Conservation (phyloP, 306 rosid genomes). For the Acacia melanoxylon region DNA sequence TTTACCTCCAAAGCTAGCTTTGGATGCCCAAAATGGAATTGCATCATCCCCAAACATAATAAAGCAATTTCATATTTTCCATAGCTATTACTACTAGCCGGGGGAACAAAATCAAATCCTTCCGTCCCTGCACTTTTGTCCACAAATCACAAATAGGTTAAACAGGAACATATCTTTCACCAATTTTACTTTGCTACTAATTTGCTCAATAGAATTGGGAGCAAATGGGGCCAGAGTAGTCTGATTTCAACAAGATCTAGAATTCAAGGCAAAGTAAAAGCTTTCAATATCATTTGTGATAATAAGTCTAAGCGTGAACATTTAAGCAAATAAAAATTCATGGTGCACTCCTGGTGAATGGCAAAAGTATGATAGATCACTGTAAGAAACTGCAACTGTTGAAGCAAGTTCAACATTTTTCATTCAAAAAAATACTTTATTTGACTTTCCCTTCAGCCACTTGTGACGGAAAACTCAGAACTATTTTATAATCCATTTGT, state of each 20-base stretch:
- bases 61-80: conserved; percentile 91
- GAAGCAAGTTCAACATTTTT: too few species aligned
- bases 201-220: neutral
- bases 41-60: conserved; percentile 96
- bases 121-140: conserved; percentile 98
- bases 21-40: conserved; percentile 93
- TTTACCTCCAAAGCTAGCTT: conserved; percentile 89
- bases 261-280: conserved; percentile 22
- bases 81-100: conserved; percentile 57
- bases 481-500: too few species aligned
- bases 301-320: neutral
- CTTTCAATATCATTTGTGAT: neutral
- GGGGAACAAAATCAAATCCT: conserved; percentile 84
- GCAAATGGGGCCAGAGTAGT: conserved; percentile 10
- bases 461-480: too few species aligned
- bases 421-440: too few species aligned
- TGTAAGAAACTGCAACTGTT: too few species aligned
- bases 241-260: conserved; percentile 1
- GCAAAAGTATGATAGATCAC: too few species aligned
- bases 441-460: too few species aligned
- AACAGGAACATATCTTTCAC: conserved; percentile 22
- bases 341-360: neutral
- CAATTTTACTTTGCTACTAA: conserved; percentile 15
- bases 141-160: conserved; percentile 46
- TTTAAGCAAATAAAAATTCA: neutral